Evolutionary conservation across 805 yeast genomes (phyloP), one percentile per base, ranked within the genome.

Genomic region (Saccharomycopsis javanensis): DNA sequence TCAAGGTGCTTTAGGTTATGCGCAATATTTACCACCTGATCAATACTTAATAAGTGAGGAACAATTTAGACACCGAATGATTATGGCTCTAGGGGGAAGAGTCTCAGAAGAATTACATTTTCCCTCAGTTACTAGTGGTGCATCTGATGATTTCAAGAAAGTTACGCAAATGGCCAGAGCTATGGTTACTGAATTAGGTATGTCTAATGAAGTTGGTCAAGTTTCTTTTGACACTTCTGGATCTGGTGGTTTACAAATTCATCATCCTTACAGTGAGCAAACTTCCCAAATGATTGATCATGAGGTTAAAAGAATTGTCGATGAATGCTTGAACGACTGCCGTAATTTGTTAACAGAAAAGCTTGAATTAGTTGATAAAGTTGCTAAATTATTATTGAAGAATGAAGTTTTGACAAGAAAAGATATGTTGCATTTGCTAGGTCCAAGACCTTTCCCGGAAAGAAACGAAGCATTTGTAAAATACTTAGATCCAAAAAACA

Each of bases 1-100:
- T 23, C 88, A 86, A 70, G 96, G 96, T 54, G 96, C 96, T 13
- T 75, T 90, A 57, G 97, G 97, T n/a, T 90, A 91, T 69, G 97
- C 97, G 3, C 97, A 91, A 71, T 88, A 90, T 67, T 75, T 91
- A 61, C 97, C 97, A 16, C 88, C 90, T 30, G 97, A 91, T 69
- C 86, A 85, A 65, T 88, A 86, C 63, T 77, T 90, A 64, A 78
- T 87, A 57, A 80, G 89, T 31, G 82, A 83, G 51, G 84, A 85
- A 65, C 94, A 91, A 68, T 80, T 86, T 65, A 70, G 71, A 63
- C 92, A 91, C 70, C 77, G 95, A 62, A 90, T 91, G 90, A 82
- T 86, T n/a, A 91, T 91, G 92, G 84, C 96, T 0, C 72, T 91
- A 34, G 97, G 96, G 59, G 97, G 97, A 8, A 77, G 97, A 65